Conservation (phyloP, 1,284 basidiomycete species). For the Fomitiporia mediterranea region DNA sequence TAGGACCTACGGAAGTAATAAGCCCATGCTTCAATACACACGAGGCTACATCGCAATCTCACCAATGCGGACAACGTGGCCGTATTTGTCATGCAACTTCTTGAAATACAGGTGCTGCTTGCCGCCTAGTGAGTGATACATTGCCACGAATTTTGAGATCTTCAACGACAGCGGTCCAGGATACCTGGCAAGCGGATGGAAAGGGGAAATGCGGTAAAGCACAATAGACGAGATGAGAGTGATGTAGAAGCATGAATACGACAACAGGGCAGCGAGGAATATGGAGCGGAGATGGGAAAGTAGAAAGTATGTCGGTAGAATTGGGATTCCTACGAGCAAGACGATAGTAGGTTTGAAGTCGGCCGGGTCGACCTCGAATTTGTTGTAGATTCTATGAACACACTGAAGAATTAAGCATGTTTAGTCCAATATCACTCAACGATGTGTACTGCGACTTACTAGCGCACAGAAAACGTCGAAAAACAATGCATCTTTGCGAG, state of each 20-base stretch:
- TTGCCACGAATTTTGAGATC: slow-evolving; percentile 19
- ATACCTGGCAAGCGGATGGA: slow-evolving; percentile 25
- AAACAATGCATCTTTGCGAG: background rate
- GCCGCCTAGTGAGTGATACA: slow-evolving; percentile 13
- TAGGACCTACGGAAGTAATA: slow-evolving; percentile 31
- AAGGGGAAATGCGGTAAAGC: slow-evolving; percentile 25
- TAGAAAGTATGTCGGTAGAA: background rate
- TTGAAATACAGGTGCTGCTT: slow-evolving; percentile 19
- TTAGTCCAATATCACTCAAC: background rate
- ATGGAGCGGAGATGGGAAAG: background rate
- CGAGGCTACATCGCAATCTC: too few species aligned
- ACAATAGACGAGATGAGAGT: slow-evolving; percentile 1
- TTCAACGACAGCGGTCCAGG: slow-evolving; percentile 24
- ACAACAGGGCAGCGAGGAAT: background rate
- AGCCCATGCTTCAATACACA: too few species aligned
- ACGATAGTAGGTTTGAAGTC: slow-evolving; percentile 1
- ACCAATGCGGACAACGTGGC: slow-evolving; percentile 22
- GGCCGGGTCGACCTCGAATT: slow-evolving; percentile 13
- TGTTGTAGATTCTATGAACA: slow-evolving; percentile 13
- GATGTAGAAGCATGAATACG: slow-evolving; percentile 8
- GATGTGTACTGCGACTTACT: background rate
- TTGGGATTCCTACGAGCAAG: background rate
- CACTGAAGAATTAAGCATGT: background rate
- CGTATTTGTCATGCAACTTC: slow-evolving; percentile 21
- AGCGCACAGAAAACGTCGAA: background rate